These are phyloP conservation scores for Ogataea nonfermentans DNA, from an alignment of 805 yeast genomes.

Conservation along the genomic window DNA sequence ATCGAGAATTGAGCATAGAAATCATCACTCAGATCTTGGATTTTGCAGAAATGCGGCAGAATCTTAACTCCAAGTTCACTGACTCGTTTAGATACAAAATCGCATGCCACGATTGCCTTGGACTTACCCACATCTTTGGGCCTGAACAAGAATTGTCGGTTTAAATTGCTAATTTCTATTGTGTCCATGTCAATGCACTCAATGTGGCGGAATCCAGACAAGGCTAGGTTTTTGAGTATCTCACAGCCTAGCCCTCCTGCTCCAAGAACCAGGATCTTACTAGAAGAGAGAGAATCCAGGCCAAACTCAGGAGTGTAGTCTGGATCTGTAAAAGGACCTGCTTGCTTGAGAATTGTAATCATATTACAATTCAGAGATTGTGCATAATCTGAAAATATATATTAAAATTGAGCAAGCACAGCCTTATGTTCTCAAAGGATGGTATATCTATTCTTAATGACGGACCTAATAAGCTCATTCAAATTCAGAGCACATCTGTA, in stretches of 20 bases:
- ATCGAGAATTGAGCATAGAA: slow-evolving; percentile 69
- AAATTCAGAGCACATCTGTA: too few species aligned
- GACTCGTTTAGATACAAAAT: slow-evolving; percentile 47
- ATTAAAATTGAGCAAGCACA: not conserved
- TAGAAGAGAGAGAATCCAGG: slow-evolving; percentile 14
- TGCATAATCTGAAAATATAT: not conserved
- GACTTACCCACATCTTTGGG: slow-evolving; percentile 58
- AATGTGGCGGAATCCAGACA: slow-evolving; percentile 63
- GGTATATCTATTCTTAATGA: too few species aligned
- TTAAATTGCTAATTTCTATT: slow-evolving; percentile 71
- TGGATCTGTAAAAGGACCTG: slow-evolving; percentile 34
- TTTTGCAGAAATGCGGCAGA: slow-evolving; percentile 59
- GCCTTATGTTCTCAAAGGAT: not conserved
- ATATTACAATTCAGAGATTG: not conserved
- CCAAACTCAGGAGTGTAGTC: slow-evolving; percentile 30
- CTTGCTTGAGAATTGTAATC: slow-evolving; percentile 9
- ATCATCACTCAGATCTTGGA: slow-evolving; percentile 59
- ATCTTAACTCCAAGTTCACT: slow-evolving; percentile 33
- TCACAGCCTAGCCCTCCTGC: slow-evolving; percentile 89
- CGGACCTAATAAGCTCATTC: too few species aligned
- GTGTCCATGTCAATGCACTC: slow-evolving; percentile 82
- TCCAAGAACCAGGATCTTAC: slow-evolving; percentile 53
- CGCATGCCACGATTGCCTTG: slow-evolving; percentile 66
- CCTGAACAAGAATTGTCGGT: slow-evolving; percentile 72
- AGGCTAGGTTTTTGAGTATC: slow-evolving; percentile 66